Evolutionary conservation across 2,329 filamentous ascomycete genomes (phyloP).

Genomic region (Zymoseptoria pseudotritici): DNA sequence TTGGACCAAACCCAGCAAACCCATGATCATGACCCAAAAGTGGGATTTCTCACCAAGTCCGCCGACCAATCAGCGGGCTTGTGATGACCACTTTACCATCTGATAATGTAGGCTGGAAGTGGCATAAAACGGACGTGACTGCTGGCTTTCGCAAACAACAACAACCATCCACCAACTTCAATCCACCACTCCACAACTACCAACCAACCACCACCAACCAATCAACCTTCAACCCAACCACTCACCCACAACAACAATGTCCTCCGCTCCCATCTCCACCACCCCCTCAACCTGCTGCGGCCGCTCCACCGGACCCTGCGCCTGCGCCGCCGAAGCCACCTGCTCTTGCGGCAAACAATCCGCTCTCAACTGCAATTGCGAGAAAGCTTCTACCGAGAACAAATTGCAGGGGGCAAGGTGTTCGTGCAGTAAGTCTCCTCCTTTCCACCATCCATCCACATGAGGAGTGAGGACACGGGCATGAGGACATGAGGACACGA

Average conservation of each 20-base stretch:
- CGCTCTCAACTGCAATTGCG: constrained; percentile 80
- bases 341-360: constrained; percentile 79
- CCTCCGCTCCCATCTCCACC: constrained; percentile 29
- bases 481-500: background rate
- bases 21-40: background rate
- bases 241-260: constrained; percentile 30
- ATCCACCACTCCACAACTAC: background rate
- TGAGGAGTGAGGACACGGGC: too few relatives aligned
- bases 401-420: constrained; percentile 63
- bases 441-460: too few relatives aligned
- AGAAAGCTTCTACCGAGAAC: constrained; percentile 71
- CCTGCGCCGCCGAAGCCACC: constrained; percentile 38
- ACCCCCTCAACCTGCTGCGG: constrained; percentile 53
- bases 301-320: constrained; percentile 41
- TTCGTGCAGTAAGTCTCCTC: constrained; percentile 62
- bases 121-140: background rate
- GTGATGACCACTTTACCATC: background rate
- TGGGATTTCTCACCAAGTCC: background rate
- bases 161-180: background rate
- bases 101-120: background rate
- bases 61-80: background rate
- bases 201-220: constrained; percentile 2
- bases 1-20: background rate
- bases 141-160: too few relatives aligned
- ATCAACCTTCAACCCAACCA: too few relatives aligned